Percentiles rank a stretch among this genome's conserved stretches.
Evolutionary conservation across 345 rosid genomes (phyloP).

Genomic region (Punica granatum): DNA sequence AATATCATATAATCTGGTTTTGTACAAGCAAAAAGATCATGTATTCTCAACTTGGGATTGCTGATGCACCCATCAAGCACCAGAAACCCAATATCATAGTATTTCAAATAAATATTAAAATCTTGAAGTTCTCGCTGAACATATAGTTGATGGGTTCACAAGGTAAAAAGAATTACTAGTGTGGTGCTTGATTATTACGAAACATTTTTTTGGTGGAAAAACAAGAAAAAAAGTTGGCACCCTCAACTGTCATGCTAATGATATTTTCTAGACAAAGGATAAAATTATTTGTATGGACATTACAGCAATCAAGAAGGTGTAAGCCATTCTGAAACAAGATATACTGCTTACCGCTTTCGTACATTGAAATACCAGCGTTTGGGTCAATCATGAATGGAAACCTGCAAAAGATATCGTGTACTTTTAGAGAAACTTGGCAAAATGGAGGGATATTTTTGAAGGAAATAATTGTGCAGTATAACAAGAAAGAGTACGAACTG

Average conservation of each 20-base stretch:
- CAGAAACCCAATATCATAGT: not conserved
- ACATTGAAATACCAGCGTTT: constrained; percentile 53
- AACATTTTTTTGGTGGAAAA: not conserved
- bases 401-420: constrained; percentile 28
- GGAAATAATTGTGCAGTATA: not conserved
- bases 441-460: not conserved
- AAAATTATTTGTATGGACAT: not conserved
- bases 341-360: constrained; percentile 66
- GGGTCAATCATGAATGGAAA: constrained; percentile 78
- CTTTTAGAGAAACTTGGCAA: not conserved
- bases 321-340: not conserved
- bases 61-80: not conserved
- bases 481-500: constrained; percentile 33
- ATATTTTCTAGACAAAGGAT: not conserved
- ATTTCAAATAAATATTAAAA: not conserved
- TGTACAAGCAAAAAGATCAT: not conserved
- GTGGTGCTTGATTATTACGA: not conserved
- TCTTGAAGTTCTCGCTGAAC: not conserved
- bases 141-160: not conserved
- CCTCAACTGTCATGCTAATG: not conserved
- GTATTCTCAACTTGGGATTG: not conserved
- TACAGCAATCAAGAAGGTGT: not conserved
- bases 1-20: not conserved
- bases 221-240: not conserved
- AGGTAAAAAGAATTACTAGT: not conserved